A percentile compares a stretch with the other conserved stretches of the same genome.
Conservation (phyloP, 805 yeast genomes). For the Yarrowia sp. region DNA sequence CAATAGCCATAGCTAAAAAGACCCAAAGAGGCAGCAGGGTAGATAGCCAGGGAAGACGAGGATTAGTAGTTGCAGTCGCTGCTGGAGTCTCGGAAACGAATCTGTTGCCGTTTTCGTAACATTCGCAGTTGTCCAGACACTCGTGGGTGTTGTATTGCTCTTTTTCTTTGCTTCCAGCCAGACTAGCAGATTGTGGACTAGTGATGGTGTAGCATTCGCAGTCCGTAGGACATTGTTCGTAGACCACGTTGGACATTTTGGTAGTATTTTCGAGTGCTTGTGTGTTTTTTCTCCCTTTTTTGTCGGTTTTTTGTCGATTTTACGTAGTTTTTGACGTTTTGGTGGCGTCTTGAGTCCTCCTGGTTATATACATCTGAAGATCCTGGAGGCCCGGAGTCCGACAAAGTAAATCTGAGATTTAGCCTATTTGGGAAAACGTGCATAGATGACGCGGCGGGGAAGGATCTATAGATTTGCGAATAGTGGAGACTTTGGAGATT, state of each 20-base stretch:
- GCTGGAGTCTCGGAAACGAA: neutral
- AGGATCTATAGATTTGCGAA: no score
- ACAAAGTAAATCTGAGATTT: slow-evolving; percentile 12
- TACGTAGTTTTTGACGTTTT: no score
- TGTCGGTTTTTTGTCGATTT: no score
- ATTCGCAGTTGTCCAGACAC: neutral
- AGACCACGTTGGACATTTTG: neutral
- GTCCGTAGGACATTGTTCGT: neutral
- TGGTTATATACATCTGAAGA: neutral
- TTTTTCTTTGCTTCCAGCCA: neutral
- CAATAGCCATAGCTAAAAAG: slow-evolving; percentile 33
- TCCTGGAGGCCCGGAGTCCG: slow-evolving; percentile 18
- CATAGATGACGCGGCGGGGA: neutral
- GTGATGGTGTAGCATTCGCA: slow-evolving; percentile 9
- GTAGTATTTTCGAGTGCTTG: neutral
- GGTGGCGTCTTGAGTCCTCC: no score
- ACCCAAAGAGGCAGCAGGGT: slow-evolving; percentile 7
- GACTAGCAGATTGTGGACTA: neutral
- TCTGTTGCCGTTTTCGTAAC: neutral
- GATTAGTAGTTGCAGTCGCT: neutral
- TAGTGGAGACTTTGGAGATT: no score
- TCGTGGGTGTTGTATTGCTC: neutral
- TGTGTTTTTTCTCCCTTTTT: no score
- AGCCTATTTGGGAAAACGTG: neutral
- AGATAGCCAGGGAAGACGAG: neutral